phyloP scores from a whole-genome alignment of 2,329 filamentous ascomycete genomes.

The Colletotrichum viniferum region DNA sequence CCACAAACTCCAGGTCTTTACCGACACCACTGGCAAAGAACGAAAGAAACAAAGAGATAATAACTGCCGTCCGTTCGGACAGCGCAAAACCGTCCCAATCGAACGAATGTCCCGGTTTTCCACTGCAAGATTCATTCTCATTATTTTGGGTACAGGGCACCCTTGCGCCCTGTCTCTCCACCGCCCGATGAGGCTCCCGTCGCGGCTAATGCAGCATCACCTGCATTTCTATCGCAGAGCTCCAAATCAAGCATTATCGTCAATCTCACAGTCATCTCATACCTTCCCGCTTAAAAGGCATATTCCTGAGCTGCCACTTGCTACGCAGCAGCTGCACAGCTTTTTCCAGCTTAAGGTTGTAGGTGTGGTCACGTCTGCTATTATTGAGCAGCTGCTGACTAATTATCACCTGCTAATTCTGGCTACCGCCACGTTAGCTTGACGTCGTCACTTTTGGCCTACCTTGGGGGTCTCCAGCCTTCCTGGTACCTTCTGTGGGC shows the following conservation, averaged over 20 bases:
- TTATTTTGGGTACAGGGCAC: neutral
- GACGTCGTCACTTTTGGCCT: neutral
- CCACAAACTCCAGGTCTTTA: neutral
- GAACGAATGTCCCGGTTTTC: neutral
- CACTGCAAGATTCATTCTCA: neutral
- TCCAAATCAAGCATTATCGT: neutral
- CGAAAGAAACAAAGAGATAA: neutral
- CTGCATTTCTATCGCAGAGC: neutral
- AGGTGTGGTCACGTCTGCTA: neutral
- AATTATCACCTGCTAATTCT: neutral
- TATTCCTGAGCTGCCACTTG: neutral
- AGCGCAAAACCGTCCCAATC: neutral
- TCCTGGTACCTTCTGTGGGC: neutral
- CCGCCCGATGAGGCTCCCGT: neutral
- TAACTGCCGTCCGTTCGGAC: neutral
- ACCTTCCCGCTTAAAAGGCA: neutral
- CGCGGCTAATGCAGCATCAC: neutral
- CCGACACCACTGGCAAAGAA: neutral
- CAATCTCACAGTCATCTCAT: neutral
- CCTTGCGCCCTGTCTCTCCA: neutral
- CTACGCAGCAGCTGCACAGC: neutral
- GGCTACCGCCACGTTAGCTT: neutral
- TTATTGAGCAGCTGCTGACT: neutral
- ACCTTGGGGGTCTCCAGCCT: neutral
- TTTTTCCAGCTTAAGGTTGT: neutral